A percentile compares a stretch with the other conserved stretches of the same genome.
phyloP scores from a whole-genome alignment of 2,329 filamentous ascomycete species.

The Gaeumannomyces sp. region DNA sequence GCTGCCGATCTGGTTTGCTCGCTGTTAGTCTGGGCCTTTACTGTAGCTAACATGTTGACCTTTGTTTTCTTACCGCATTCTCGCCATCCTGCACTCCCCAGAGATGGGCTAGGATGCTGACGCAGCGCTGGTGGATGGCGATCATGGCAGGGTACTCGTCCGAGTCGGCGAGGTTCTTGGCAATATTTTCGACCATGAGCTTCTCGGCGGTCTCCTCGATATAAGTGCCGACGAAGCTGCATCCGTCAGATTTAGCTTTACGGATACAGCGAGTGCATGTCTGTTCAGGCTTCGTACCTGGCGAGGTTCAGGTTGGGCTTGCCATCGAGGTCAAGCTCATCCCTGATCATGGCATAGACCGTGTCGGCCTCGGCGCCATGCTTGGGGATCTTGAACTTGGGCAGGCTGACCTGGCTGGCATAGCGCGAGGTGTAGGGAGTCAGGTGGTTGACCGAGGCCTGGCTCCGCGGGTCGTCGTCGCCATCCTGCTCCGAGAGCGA shows the following conservation, averaged over 20 bases:
- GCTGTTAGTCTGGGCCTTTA: not conserved
- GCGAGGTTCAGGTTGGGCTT: constrained; percentile 63
- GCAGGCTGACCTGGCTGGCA: constrained; percentile 45
- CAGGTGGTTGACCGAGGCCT: constrained; percentile 40
- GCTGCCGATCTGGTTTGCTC: constrained; percentile 42
- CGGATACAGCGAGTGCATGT: not conserved
- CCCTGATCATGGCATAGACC: constrained; percentile 58
- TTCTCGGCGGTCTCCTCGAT: constrained; percentile 61
- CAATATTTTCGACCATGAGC: constrained; percentile 61
- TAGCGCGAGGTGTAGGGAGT: constrained; percentile 55
- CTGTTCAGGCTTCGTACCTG: constrained; percentile 26
- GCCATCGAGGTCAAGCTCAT: constrained; percentile 59
- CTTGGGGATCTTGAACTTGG: constrained; percentile 53
- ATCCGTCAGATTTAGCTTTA: not conserved
- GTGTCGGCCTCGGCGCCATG: constrained; percentile 54
- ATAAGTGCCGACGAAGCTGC: constrained; percentile 63
- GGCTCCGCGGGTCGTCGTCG: constrained; percentile 28
- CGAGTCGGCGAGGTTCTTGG: constrained; percentile 67
- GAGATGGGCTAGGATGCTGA: constrained; percentile 61
- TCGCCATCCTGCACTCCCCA: constrained; percentile 58
- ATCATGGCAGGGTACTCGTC: constrained; percentile 56
- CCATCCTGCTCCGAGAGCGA: constrained; percentile 19
- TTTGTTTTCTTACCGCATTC: constrained; percentile 36
- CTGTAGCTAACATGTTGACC: not conserved
- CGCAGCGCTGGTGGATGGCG: constrained; percentile 59